Base-by-base conservation (phyloP, 306 rosid species). In the Morella rubra region DNA sequence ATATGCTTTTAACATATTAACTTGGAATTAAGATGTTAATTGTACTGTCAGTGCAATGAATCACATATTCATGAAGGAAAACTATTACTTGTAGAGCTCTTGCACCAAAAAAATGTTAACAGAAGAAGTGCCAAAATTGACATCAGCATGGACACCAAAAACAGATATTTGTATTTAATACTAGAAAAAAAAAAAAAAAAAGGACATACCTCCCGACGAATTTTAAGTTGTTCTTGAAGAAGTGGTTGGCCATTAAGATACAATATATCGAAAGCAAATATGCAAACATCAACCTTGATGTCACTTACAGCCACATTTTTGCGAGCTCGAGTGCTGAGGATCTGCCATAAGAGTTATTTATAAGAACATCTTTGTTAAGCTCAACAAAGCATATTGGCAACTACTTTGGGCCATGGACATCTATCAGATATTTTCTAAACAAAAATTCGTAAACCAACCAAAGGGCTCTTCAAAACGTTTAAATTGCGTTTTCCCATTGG, bases 291-390 rank as follows among this genome's bases (percentile, higher is more conserved):
- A 73, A 92, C 90, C 90, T 92, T 92, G 71, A 95, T 87, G 69
- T 90, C 93, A 78, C 82, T 73, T 52, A 90, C 0, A 22, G 73
- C 81, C 67, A 95, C 97, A 79, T 95, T 90, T 89, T 95, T 95
- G 60, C 97, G 96, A 61, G 96, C 90, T 74, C 98, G 91, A n/a
- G 97, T 90, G 82, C 86, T 89, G 75, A 95, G 97, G 64, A 82
- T 82, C 98, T 95, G 97, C 65, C 79, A 85, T 76, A 59, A 82
- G 70, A 86, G 56, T 52, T 49, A 53, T 69, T 64, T 49, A 75
- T 88, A 70, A 82, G 71, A 80, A 78, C 52, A 66, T 65, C 59
- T 60, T 20, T 67, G 44, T 67, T 50, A 55, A 76, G 66, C 75
- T 66, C 27, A 60, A 77, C 54, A 40, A 37, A 56, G 15, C 22